phyloP scores from a whole-genome alignment of 495 filamentous ascomycete genomes.

The Penicillium coffeae region DNA sequence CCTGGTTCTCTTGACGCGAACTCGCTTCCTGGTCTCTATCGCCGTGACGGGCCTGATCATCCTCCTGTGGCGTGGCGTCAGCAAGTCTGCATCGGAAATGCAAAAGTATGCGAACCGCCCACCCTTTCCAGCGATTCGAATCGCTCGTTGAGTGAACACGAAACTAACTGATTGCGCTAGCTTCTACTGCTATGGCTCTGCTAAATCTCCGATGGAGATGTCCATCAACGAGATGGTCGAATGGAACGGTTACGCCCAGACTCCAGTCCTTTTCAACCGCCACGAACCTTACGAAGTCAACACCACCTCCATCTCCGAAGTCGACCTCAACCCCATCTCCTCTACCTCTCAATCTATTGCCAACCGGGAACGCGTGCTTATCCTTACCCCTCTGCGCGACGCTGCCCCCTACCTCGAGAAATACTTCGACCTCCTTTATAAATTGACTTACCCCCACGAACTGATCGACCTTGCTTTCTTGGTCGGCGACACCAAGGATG shows the following conservation, averaged over 20 bases:
- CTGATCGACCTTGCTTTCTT: constrained; percentile 95
- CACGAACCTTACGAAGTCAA: constrained; percentile 85
- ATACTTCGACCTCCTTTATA: constrained; percentile 89
- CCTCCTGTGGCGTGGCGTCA: constrained; percentile 86
- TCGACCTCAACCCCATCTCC: constrained; percentile 81
- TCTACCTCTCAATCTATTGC: constrained; percentile 72
- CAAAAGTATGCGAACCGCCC: constrained; percentile 63
- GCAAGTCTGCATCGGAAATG: constrained; percentile 78
- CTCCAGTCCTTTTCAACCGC: constrained; percentile 93
- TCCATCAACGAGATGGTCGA: constrained; percentile 79
- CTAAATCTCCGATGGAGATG: constrained; percentile 93
- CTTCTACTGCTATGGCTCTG: constrained; percentile 95
- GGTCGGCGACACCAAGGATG: constrained; percentile 85
- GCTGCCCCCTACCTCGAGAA: constrained; percentile 74
- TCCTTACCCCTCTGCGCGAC: constrained; percentile 91
- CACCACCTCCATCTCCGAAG: constrained; percentile 65
- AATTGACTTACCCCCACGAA: constrained; percentile 90
- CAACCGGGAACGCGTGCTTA: constrained; percentile 86
- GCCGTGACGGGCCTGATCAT: constrained; percentile 69
- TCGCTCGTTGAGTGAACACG: neutral
- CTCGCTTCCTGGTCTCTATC: constrained; percentile 73
- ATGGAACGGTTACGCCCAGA: constrained; percentile 85
- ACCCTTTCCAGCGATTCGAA: constrained; percentile 2
- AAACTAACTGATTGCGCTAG: constrained; percentile 40
- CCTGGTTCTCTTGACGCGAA: constrained; percentile 69